phyloP scores from a whole-genome alignment of 2,329 filamentous ascomycete genomes.

The Coniella vitis region DNA sequence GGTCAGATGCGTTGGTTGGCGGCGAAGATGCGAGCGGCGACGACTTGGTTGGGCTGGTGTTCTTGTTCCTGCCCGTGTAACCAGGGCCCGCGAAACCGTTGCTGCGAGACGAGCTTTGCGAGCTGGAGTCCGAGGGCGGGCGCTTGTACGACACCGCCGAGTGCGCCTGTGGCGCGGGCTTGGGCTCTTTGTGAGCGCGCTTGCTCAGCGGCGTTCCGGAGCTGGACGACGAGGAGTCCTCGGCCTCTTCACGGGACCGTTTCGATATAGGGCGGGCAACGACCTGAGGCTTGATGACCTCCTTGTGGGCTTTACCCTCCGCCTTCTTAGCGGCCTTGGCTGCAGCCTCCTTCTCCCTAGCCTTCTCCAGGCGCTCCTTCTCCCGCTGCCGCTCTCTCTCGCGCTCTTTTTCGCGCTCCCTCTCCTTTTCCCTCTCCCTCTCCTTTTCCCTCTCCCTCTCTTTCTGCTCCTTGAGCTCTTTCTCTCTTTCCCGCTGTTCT shows the following conservation, averaged over 20 bases:
- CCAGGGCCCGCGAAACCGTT: constrained; percentile 17
- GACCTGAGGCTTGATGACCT: constrained; percentile 25
- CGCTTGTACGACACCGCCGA: constrained; percentile 13
- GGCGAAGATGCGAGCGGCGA: constrained; percentile 60
- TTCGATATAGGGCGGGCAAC: constrained; percentile 33
- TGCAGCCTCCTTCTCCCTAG: constrained; percentile 22
- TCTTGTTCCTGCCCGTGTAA: constrained; percentile 40
- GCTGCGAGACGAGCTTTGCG: constrained; percentile 38
- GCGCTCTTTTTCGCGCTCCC: constrained; percentile 16
- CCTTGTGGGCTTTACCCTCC: constrained; percentile 31
- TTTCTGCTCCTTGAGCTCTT: neutral
- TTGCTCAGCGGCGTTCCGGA: constrained; percentile 53
- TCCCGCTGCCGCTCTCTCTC: constrained; percentile 16
- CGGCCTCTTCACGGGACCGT: constrained; percentile 41
- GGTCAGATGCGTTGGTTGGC: constrained; percentile 58
- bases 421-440: constrained; percentile 18
- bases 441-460: constrained; percentile 1
- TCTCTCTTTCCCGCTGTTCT: constrained; percentile 2
- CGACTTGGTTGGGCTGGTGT: constrained; percentile 55
- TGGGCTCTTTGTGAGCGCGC: constrained; percentile 43
- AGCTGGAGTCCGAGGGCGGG: constrained; percentile 34
- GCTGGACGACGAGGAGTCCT: constrained; percentile 52
- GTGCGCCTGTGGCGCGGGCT: constrained; percentile 14
- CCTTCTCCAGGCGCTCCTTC: constrained; percentile 17
- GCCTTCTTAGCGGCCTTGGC: constrained; percentile 21